Percentiles rank a stretch among this genome's conserved stretches.
phyloP scores from a whole-genome alignment of 2,329 filamentous ascomycete species.

The Penicillium hesseltinei region DNA sequence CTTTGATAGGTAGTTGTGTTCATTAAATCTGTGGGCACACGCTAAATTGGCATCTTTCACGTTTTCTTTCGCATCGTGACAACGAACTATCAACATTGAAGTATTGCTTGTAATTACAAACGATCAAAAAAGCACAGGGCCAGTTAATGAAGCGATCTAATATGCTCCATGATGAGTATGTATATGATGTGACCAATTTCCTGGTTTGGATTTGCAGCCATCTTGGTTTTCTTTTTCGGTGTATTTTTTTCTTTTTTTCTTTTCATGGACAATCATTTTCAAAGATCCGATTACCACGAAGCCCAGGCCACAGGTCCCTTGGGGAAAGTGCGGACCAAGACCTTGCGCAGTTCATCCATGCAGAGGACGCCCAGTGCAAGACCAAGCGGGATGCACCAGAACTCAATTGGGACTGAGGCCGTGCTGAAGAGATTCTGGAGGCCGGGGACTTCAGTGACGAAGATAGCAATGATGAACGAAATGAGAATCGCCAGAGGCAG shows the following conservation, averaged over 20 bases:
- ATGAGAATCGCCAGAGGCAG: conserved; percentile 48
- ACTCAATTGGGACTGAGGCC: conserved; percentile 51
- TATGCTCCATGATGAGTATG: background rate
- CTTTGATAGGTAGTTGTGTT: no score
- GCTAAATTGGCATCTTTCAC: background rate
- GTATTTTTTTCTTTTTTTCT: background rate
- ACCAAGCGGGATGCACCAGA: conserved; percentile 53
- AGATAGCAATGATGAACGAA: conserved; percentile 52
- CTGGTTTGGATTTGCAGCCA: background rate
- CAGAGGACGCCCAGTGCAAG: conserved; percentile 51
- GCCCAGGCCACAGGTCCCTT: conserved; percentile 47
- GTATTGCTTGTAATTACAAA: background rate
- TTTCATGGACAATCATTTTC: background rate
- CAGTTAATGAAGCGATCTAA: background rate
- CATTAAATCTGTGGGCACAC: background rate
- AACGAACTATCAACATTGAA: background rate
- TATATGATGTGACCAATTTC: background rate
- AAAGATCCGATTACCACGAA: conserved; percentile 44
- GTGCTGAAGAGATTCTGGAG: conserved; percentile 52
- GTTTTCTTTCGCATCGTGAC: background rate
- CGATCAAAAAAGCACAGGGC: background rate
- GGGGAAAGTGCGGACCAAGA: conserved; percentile 49
- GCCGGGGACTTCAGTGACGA: conserved; percentile 53
- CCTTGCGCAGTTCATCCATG: conserved; percentile 56
- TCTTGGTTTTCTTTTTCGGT: background rate